Conservation (phyloP, 1,139 yeast genomes). For the Suhomyces coccinellae region DNA sequence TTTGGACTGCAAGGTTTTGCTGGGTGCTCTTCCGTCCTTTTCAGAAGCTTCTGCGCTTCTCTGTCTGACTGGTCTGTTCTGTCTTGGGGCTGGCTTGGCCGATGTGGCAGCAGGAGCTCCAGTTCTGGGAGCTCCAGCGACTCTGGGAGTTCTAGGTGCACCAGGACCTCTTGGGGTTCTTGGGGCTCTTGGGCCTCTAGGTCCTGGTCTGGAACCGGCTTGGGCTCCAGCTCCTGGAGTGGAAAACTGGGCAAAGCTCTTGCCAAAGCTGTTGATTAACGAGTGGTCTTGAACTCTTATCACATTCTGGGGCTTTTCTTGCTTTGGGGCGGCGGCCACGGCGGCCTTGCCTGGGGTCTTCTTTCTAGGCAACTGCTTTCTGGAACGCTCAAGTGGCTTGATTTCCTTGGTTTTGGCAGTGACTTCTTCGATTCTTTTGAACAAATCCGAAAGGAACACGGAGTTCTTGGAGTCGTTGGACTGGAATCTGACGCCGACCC, state of each 20-base stretch:
- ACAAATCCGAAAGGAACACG: constrained; percentile 28
- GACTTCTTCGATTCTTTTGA: constrained; percentile 38
- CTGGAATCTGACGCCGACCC: constrained; percentile 16
- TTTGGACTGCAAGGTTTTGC: constrained; percentile 17
- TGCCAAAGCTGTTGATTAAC: constrained; percentile 14
- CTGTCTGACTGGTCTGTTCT: constrained; percentile 6
- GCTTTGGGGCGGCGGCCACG: constrained; percentile 1
- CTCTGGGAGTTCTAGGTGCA: constrained; percentile 9
- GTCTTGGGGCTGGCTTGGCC: constrained; percentile 9
- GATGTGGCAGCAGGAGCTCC: constrained; percentile 3
- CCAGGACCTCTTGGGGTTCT: constrained; percentile 8
- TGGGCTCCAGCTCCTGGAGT: constrained; percentile 4
- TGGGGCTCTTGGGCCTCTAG: constrained; percentile 7
- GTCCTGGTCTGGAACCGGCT: not conserved
- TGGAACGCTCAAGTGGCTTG: constrained; percentile 13
- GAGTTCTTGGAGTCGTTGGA: constrained; percentile 17
- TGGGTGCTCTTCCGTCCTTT: constrained; percentile 12
- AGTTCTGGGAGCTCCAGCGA: constrained; percentile 3
- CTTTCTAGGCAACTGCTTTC: constrained; percentile 8
- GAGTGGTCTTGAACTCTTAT: constrained; percentile 13
- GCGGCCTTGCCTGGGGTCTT: constrained; percentile 4
- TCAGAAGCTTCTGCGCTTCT: constrained; percentile 3
- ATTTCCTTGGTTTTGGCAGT: constrained; percentile 21
- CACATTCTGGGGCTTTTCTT: constrained; percentile 8
- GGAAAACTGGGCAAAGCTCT: constrained; percentile 9